A percentile compares a stretch with the other conserved stretches of the same genome.
phyloP scores from a whole-genome alignment of 306 rosid species.

The Malus asiatica region DNA sequence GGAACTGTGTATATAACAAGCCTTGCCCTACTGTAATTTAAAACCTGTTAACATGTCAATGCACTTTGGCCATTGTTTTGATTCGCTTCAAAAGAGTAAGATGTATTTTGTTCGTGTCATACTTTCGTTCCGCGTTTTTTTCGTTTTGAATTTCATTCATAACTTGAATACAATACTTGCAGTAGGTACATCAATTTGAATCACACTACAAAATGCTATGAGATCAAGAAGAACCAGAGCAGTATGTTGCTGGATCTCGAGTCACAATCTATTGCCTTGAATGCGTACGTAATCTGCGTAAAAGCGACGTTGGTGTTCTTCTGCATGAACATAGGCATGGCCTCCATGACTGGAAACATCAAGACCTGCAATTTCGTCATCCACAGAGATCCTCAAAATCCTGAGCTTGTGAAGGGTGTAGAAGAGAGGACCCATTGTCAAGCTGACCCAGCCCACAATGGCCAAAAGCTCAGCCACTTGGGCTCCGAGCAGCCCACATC shows the following conservation, averaged over 20 bases:
- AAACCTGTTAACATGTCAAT: conserved; percentile 1
- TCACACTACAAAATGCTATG: background rate
- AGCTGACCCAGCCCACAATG: conserved; percentile 57
- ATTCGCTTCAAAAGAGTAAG: conserved; percentile 4
- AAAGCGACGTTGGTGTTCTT: conserved; percentile 20
- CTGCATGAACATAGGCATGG: conserved; percentile 43
- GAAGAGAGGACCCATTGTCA: conserved; percentile 64
- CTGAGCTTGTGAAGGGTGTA: conserved; percentile 39
- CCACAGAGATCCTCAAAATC: conserved; percentile 38
- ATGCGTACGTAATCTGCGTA: conserved; percentile 27
- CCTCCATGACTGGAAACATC: conserved; percentile 75
- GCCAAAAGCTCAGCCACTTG: conserved; percentile 49
- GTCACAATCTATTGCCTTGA: conserved; percentile 1
- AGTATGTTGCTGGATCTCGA: background rate
- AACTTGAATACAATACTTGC: background rate
- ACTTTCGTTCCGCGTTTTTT: background rate
- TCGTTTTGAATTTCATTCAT: background rate
- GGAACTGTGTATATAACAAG: conserved; percentile 10
- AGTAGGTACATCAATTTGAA: background rate
- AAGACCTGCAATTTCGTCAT: conserved; percentile 58
- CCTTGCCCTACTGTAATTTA: conserved; percentile 24
- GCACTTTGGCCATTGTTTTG: conserved; percentile 7
- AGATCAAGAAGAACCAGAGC: background rate
- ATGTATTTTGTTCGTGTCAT: background rate
- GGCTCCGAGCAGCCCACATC: conserved; percentile 60